Percentiles rank a stretch among this genome's conserved stretches.
These are phyloP conservation scores for Cicer bijugum DNA, from an alignment of 306 rosid genomes.

Conservation along the genomic window DNA sequence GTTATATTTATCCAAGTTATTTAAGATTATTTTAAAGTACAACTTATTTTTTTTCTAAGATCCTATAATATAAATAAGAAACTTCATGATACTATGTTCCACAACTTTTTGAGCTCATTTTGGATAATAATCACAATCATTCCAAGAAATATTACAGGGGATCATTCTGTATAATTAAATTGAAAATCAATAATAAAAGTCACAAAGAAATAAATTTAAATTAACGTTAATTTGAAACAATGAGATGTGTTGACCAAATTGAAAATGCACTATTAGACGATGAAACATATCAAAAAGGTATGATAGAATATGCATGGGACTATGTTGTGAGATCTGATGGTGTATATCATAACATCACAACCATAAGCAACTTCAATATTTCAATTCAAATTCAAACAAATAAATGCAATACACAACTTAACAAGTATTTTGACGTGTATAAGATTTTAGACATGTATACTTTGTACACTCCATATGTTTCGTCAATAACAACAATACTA, in stretches of 20 bases:
- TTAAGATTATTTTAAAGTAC: too few species aligned
- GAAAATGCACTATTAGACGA: slow-evolving; percentile 57
- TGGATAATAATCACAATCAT: slow-evolving; percentile 46
- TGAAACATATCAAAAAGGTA: slow-evolving; percentile 56
- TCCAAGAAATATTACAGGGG: slow-evolving; percentile 49
- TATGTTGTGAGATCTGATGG: slow-evolving; percentile 11
- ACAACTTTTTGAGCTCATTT: slow-evolving; percentile 46
- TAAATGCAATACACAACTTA: slow-evolving; percentile 28
- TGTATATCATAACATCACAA: slow-evolving; percentile 45
- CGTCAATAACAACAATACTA: background rate
- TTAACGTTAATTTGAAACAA: too few species aligned
- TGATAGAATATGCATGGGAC: slow-evolving; percentile 61
- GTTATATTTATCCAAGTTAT: too few species aligned
- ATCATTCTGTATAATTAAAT: slow-evolving; percentile 50
- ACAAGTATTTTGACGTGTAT: slow-evolving; percentile 45
- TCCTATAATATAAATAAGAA: too few species aligned
- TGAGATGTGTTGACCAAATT: slow-evolving; percentile 35
- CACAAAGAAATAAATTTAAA: too few species aligned
- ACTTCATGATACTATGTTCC: too few species aligned
- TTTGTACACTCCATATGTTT: slow-evolving; percentile 50
- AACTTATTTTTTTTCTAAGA: too few species aligned
- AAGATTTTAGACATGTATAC: slow-evolving; percentile 54
- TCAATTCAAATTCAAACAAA: background rate
- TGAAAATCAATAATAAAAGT: too few species aligned
- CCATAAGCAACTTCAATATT: slow-evolving; percentile 45